Conservation (phyloP, 2,329 filamentous ascomycete species). For the Ceratocystis huliohia region DNA sequence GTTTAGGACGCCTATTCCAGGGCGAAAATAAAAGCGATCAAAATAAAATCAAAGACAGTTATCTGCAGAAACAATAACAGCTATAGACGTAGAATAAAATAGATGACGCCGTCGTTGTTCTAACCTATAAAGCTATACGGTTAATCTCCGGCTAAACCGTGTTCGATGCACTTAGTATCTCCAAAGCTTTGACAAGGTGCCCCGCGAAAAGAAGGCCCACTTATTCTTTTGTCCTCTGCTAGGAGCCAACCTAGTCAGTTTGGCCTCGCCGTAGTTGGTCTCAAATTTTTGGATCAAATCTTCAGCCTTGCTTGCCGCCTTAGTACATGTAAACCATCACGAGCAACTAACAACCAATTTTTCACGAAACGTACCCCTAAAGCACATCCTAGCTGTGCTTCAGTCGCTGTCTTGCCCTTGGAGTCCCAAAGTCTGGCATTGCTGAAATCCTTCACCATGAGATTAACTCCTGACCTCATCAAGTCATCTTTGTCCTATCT, state of each 20-base stretch:
- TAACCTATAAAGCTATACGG: neutral
- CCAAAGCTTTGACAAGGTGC: neutral
- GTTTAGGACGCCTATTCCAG: neutral
- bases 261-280: constrained; percentile 6
- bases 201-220: constrained; percentile 8
- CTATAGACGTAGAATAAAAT: neutral
- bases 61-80: neutral
- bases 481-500: constrained; percentile 91
- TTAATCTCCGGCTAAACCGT: constrained; percentile 8
- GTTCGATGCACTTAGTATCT: neutral
- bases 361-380: neutral
- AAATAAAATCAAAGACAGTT: neutral
- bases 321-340: neutral
- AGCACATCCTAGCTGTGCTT: neutral
- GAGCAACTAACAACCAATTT: neutral
- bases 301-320: constrained; percentile 17
- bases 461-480: constrained; percentile 91
- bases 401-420: neutral
- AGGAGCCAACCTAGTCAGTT: neutral
- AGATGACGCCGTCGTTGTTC: constrained; percentile 11
- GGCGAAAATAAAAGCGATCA: neutral
- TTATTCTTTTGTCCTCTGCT: neutral
- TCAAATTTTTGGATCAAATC: constrained; percentile 11
- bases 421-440: neutral
- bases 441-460: constrained; percentile 47